phyloP scores from a whole-genome alignment of 345 rosid genomes.

The Carallia brachiata region DNA sequence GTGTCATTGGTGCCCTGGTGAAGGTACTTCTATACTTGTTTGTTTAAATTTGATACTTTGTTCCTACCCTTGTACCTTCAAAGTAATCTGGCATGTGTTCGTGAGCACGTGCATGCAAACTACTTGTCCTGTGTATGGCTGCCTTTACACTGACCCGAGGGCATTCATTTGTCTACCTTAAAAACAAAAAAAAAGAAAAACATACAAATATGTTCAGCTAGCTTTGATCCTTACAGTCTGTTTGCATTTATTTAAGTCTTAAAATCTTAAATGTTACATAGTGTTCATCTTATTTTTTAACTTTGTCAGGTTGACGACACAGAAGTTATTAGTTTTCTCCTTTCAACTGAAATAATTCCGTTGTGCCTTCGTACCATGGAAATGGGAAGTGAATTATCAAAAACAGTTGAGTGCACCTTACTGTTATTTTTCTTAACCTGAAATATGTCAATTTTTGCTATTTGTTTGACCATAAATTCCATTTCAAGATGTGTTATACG shows the following conservation, averaged over 20 bases:
- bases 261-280: not conserved
- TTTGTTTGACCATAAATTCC: not conserved
- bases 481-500: not conserved
- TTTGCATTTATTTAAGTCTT: not conserved
- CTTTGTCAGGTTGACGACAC: slow-evolving; percentile 85
- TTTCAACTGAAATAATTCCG: slow-evolving; percentile 91
- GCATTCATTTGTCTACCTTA: not conserved
- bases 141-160: no score
- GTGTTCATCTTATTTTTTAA: slow-evolving; percentile 4
- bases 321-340: slow-evolving; percentile 95
- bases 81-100: no score
- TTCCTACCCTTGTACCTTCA: no score
- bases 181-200: not conserved
- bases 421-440: not conserved
- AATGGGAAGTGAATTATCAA: slow-evolving; percentile 97
- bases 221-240: not conserved
- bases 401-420: slow-evolving; percentile 66
- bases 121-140: no score
- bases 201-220: not conserved
- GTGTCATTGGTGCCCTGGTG: slow-evolving; percentile 98
- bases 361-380: slow-evolving; percentile 96
- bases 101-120: no score
- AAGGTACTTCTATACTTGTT: slow-evolving; percentile 51
- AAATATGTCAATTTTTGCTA: not conserved
- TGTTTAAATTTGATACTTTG: not conserved